A percentile compares a stretch with the other conserved stretches of the same genome.
These are phyloP conservation scores for Colletotrichum sp. DNA, from an alignment of 2,329 filamentous ascomycete genomes.

Conservation along the genomic window DNA sequence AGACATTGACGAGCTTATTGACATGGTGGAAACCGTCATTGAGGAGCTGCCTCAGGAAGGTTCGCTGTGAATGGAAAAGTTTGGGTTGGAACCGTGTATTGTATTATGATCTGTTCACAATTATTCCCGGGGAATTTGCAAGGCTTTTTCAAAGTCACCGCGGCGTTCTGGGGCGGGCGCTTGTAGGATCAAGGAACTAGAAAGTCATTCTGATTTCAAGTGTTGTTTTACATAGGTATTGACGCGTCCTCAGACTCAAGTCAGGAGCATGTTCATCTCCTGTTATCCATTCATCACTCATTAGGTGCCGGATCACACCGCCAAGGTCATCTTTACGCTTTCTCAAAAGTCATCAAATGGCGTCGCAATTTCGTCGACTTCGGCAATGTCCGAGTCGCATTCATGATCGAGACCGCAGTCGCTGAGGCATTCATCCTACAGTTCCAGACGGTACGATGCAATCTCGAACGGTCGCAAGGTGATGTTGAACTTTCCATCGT, in stretches of 20 bases:
- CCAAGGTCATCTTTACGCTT: not conserved
- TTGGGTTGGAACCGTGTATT: not conserved
- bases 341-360: not conserved
- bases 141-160: not conserved
- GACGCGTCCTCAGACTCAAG: not conserved
- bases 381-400: not conserved
- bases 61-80: not conserved
- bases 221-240: conserved; percentile 10
- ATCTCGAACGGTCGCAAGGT: conserved; percentile 83
- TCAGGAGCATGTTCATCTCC: not conserved
- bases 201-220: conserved; percentile 1
- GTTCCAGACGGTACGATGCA: conserved; percentile 73
- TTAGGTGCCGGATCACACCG: not conserved
- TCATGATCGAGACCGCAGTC: not conserved
- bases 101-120: conserved; percentile 7
- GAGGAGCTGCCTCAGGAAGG: conserved; percentile 67
- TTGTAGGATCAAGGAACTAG: conserved; percentile 3
- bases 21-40: conserved; percentile 77
- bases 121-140: conserved; percentile 8
- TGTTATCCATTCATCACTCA: not conserved
- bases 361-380: not conserved
- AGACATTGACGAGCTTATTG: conserved; percentile 83
- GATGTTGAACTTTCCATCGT: conserved; percentile 60
- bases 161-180: conserved; percentile 13
- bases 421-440: conserved; percentile 37